Percentiles rank a stretch among this genome's conserved stretches.
These are phyloP conservation scores for Helotiales sp. DNA, from an alignment of 2,329 filamentous ascomycete genomes.

Conservation along the genomic window DNA sequence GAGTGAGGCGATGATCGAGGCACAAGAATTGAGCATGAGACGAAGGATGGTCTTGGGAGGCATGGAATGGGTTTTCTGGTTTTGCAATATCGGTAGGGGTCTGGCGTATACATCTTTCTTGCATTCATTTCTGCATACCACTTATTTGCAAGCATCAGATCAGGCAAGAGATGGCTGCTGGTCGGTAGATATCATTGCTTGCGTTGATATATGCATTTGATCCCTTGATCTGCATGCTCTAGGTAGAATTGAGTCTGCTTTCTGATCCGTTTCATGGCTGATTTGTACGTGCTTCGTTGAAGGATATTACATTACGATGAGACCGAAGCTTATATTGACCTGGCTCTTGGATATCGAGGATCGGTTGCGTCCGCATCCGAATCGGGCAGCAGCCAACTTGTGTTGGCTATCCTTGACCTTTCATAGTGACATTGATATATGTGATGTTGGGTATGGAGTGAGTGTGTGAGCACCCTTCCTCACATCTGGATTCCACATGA, in stretches of 20 bases:
- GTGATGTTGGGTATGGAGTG: too few species aligned
- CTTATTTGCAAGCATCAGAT: neutral
- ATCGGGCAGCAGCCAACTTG: too few species aligned
- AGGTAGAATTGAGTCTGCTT: neutral
- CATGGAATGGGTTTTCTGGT: neutral
- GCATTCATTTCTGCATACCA: neutral
- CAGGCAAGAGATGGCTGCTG: neutral
- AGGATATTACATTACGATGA: neutral
- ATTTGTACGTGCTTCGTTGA: neutral
- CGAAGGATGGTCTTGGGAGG: neutral
- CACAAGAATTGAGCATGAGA: too few species aligned
- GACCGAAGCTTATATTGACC: too few species aligned
- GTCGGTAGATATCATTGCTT: conserved; percentile 2
- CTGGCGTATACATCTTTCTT: conserved; percentile 1
- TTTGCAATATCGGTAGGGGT: conserved; percentile 20
- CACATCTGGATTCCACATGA: too few species aligned
- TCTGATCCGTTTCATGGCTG: neutral
- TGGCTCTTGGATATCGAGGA: too few species aligned
- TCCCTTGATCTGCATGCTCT: neutral
- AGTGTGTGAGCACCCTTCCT: too few species aligned
- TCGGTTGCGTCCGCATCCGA: too few species aligned
- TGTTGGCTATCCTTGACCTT: too few species aligned
- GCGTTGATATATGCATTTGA: neutral
- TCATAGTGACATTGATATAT: too few species aligned
- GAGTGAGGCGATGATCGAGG: neutral